phyloP scores from a whole-genome alignment of 1,284 basidiomycete species.

The Stygiomarasmius scandens region DNA sequence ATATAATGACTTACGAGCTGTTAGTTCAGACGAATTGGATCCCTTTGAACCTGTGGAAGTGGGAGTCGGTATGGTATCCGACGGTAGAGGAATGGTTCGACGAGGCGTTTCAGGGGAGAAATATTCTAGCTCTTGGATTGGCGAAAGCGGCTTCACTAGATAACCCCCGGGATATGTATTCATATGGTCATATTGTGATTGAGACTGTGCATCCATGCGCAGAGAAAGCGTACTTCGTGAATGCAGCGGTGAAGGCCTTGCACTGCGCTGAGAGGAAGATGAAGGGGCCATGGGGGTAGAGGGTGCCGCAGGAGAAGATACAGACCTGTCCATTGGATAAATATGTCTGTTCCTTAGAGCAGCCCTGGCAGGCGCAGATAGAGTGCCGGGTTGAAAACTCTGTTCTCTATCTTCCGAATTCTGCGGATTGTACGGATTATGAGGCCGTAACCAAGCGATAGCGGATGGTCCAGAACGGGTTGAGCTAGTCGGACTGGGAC shows the following conservation, averaged over 20 bases:
- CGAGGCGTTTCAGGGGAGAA: constrained; percentile 47
- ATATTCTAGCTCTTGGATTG: constrained; percentile 58
- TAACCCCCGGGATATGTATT: constrained; percentile 37
- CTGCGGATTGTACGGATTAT: constrained; percentile 3
- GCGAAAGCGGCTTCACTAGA: constrained; percentile 50
- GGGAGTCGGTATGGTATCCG: constrained; percentile 18
- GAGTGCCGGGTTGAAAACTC: constrained; percentile 18
- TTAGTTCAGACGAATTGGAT: constrained; percentile 36
- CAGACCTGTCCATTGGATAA: constrained; percentile 17
- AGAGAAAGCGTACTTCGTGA: constrained; percentile 38
- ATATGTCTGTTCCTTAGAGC: constrained; percentile 4
- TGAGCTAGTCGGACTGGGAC: constrained; percentile 18
- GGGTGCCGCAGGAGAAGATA: constrained; percentile 28
- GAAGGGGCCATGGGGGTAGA: constrained; percentile 6
- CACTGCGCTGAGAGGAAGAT: constrained; percentile 7
- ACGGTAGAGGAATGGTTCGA: constrained; percentile 34
- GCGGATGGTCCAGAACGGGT: constrained; percentile 34
- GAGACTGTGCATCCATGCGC: constrained; percentile 28
- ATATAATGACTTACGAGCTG: constrained; percentile 33
- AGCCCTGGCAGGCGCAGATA: constrained; percentile 19
- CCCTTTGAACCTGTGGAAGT: constrained; percentile 30
- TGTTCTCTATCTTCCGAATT: constrained; percentile 13
- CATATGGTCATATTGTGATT: constrained; percentile 36
- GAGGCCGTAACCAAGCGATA: constrained; percentile 38
- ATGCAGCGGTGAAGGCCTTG: constrained; percentile 24